phyloP scores from a whole-genome alignment of 305 asterid genomes.

The Fraxinus ornus region DNA sequence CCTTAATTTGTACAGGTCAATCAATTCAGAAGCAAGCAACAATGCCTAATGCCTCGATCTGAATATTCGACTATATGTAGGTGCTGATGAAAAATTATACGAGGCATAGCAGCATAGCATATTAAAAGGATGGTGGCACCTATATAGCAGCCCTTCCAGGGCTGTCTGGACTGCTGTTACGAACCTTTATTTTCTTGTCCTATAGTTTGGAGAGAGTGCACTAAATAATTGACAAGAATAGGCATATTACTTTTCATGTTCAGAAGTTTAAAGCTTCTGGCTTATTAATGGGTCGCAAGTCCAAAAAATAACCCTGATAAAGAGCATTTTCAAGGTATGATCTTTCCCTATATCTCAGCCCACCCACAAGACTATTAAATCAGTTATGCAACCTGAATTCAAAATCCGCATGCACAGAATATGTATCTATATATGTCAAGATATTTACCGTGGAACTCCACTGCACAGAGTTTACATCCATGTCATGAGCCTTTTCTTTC shows the following conservation, averaged over 20 bases:
- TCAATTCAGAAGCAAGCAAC: neutral
- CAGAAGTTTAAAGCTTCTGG: neutral
- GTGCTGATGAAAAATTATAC: neutral
- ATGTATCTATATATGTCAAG: neutral
- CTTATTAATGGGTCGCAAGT: neutral
- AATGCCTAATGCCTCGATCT: neutral
- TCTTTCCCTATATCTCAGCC: neutral
- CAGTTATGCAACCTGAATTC: neutral
- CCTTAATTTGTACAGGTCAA: neutral
- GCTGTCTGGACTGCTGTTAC: neutral
- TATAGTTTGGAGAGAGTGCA: neutral
- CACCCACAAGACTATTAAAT: neutral
- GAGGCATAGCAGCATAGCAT: neutral
- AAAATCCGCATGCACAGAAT: constrained; percentile 4
- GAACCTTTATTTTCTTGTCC: neutral
- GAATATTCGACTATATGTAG: neutral
- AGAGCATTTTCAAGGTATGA: neutral
- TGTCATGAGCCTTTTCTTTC: constrained; percentile 84
- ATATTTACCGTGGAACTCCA: constrained; percentile 75
- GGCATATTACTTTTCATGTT: neutral
- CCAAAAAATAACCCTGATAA: neutral
- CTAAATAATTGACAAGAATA: neutral
- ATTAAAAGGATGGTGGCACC: neutral
- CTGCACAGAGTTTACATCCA: constrained; percentile 85
- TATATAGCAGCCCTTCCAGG: neutral